A percentile compares a stretch with the other conserved stretches of the same genome.
These are phyloP conservation scores for Hysterangium stoloniferum DNA, from an alignment of 768 basidiomycete genomes.

Conservation along the genomic window DNA sequence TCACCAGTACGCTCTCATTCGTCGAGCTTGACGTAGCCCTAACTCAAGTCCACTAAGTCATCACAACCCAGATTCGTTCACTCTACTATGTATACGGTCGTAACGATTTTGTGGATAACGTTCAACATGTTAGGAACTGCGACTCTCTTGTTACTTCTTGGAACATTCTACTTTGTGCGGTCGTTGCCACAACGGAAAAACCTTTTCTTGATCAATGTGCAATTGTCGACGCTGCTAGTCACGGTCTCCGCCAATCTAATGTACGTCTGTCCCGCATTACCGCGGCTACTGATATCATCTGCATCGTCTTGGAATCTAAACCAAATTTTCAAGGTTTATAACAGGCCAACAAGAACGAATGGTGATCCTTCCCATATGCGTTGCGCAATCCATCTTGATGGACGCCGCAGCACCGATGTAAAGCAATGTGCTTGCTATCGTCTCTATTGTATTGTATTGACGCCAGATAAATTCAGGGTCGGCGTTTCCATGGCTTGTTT, in stretches of 20 bases:
- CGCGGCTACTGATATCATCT: background rate
- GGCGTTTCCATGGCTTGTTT: too few species aligned
- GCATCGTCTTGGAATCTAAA: background rate
- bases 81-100: too few species aligned
- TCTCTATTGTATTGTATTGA: too few species aligned
- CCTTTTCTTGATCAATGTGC: conserved; percentile 1
- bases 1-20: too few species aligned
- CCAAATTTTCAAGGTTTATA: background rate
- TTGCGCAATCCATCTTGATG: background rate
- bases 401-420: background rate
- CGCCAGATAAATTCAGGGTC: too few species aligned
- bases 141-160: background rate
- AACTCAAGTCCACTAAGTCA: too few species aligned
- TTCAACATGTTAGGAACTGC: background rate
- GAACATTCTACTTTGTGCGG: background rate
- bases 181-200: conserved; percentile 1
- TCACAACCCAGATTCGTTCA: too few species aligned
- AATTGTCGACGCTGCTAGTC: background rate
- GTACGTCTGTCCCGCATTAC: background rate
- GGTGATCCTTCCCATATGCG: background rate
- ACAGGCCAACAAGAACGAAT: background rate
- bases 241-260: background rate
- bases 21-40: too few species aligned
- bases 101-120: background rate
- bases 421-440: too few species aligned